Conservation (phyloP, 768 basidiomycete species). For the Lactarius tabidus region DNA sequence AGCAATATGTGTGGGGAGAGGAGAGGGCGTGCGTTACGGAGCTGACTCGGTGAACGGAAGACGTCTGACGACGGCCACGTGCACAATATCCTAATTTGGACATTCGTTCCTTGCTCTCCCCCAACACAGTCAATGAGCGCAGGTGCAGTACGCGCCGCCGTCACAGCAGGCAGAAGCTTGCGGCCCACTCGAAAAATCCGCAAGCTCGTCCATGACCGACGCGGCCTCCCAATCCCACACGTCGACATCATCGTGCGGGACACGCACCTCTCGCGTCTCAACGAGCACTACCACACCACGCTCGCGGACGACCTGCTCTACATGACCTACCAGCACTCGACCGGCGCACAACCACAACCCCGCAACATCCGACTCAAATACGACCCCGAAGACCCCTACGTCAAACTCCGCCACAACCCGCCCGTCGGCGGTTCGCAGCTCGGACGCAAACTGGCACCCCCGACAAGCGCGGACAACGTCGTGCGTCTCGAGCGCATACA, state of each 20-base stretch:
- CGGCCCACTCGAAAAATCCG: constrained; percentile 19
- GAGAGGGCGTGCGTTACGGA: background rate
- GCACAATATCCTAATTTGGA: constrained; percentile 3
- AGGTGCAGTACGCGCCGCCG: constrained; percentile 1
- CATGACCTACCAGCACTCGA: constrained; percentile 84
- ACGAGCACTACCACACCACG: constrained; percentile 79
- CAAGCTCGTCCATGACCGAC: constrained; percentile 43
- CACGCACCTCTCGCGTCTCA: constrained; percentile 66
- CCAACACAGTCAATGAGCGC: constrained; percentile 1
- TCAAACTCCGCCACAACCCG: constrained; percentile 70
- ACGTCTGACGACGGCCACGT: constrained; percentile 5
- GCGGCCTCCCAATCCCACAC: constrained; percentile 70
- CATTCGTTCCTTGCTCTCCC: background rate
- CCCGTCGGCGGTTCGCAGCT: constrained; percentile 66
- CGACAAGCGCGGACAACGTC: constrained; percentile 63
- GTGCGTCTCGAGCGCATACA: constrained; percentile 78
- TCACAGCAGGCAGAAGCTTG: constrained; percentile 1
- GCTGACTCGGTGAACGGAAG: background rate
- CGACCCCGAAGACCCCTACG: constrained; percentile 79
- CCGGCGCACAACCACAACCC: constrained; percentile 47
- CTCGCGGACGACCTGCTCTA: constrained; percentile 90
- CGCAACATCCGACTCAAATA: constrained; percentile 62
- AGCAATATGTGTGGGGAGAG: background rate
- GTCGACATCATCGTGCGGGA: constrained; percentile 63
- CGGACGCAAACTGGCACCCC: constrained; percentile 63